Evolutionary conservation across 2,329 filamentous ascomycete genomes (phyloP).

Genomic region (Ilyonectria sp.): DNA sequence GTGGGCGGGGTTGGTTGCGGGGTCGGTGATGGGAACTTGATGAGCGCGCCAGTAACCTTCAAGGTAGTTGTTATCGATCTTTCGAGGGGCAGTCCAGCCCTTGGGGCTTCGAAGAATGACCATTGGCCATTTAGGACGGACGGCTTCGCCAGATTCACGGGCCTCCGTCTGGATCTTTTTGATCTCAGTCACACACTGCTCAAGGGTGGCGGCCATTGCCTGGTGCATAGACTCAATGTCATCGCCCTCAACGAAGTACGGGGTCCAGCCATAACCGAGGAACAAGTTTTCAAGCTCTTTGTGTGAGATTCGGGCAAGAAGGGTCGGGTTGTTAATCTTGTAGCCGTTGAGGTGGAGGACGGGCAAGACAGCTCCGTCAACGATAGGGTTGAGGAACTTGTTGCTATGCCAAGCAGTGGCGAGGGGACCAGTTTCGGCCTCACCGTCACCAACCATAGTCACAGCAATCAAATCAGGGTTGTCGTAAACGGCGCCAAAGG

Average conservation of each 20-base stretch:
- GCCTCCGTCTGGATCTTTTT: constrained; percentile 78
- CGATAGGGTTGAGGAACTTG: constrained; percentile 86
- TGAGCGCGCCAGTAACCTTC: constrained; percentile 86
- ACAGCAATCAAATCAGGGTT: constrained; percentile 81
- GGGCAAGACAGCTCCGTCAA: constrained; percentile 83
- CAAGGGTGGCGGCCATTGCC: constrained; percentile 84
- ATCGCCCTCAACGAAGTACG: constrained; percentile 85
- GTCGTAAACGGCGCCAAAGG: constrained; percentile 84
- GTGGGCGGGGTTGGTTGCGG: constrained; percentile 75
- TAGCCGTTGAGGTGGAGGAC: constrained; percentile 87
- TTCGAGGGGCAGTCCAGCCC: constrained; percentile 84
- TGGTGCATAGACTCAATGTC: constrained; percentile 84
- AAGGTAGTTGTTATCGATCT: constrained; percentile 78
- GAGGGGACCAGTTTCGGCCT: constrained; percentile 85
- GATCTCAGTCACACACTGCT: constrained; percentile 81
- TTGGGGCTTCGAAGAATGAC: constrained; percentile 83
- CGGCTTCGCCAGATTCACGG: constrained; percentile 77
- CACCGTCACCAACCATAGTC: constrained; percentile 85
- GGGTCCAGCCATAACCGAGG: constrained; percentile 82
- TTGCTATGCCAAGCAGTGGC: constrained; percentile 87
- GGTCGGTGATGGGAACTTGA: constrained; percentile 83
- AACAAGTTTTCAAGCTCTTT: constrained; percentile 80
- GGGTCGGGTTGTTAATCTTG: constrained; percentile 87
- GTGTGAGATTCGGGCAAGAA: constrained; percentile 81
- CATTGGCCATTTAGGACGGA: constrained; percentile 84